Evolutionary conservation across 2,329 filamentous ascomycete species (phyloP).

Genomic region (Akanthomyces lecanii): DNA sequence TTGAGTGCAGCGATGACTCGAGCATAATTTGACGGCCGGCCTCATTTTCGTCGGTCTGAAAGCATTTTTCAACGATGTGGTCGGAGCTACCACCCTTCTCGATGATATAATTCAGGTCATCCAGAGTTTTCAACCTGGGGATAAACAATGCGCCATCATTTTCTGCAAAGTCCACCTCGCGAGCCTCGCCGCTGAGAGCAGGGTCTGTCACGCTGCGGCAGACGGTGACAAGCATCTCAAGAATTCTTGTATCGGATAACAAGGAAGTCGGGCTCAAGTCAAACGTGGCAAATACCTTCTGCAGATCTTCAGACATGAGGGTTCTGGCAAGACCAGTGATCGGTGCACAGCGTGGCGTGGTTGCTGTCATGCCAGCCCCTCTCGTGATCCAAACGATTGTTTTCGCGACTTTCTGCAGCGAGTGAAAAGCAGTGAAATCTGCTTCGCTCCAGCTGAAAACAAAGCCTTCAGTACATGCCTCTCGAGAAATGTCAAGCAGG

Average conservation of each 20-base stretch:
- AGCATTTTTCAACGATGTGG: slow-evolving; percentile 19
- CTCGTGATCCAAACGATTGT: slow-evolving; percentile 46
- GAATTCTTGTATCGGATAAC: slow-evolving; percentile 18
- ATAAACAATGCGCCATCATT: slow-evolving; percentile 36
- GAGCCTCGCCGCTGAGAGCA: slow-evolving; percentile 17
- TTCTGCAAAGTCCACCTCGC: slow-evolving; percentile 43
- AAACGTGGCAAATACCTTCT: slow-evolving; percentile 40
- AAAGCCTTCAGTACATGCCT: slow-evolving; percentile 19
- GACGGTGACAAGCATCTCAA: slow-evolving; percentile 26
- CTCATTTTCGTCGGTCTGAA: slow-evolving; percentile 18
- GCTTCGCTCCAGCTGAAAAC: slow-evolving; percentile 37
- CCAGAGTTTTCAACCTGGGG: slow-evolving; percentile 41
- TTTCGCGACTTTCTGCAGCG: slow-evolving; percentile 33
- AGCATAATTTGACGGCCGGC: background rate
- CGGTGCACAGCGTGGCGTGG: slow-evolving; percentile 34
- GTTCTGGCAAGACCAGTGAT: slow-evolving; percentile 45
- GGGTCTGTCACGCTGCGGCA: slow-evolving; percentile 22
- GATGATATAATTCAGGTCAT: slow-evolving; percentile 40
- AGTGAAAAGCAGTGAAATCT: slow-evolving; percentile 39
- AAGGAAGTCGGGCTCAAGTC: slow-evolving; percentile 32
- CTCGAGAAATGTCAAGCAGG: slow-evolving; percentile 39
- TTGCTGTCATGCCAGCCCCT: slow-evolving; percentile 35
- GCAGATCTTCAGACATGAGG: slow-evolving; percentile 45
- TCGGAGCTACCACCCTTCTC: slow-evolving; percentile 28
- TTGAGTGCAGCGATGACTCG: background rate